Evolutionary conservation across 2,329 filamentous ascomycete genomes (phyloP).

Genomic region (Chaetomium globosum): DNA sequence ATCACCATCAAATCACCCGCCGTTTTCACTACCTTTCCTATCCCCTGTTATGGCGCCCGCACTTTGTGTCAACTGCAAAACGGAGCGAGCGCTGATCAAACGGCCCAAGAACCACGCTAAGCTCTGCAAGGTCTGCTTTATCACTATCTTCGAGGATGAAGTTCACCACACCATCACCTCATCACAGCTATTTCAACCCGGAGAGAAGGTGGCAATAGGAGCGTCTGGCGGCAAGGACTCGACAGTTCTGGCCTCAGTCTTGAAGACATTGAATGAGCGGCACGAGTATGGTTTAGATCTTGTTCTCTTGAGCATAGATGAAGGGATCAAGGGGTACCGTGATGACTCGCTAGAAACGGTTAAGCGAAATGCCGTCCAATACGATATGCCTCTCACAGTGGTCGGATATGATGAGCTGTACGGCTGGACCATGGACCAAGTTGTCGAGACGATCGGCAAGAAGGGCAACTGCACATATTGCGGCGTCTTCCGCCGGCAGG

Average conservation of each 20-base stretch:
- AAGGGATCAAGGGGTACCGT: conserved; percentile 94
- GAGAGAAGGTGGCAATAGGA: conserved; percentile 89
- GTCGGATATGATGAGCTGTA: conserved; percentile 93
- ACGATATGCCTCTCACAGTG: conserved; percentile 88
- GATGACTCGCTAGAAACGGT: conserved; percentile 97
- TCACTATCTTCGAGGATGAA: conserved; percentile 85
- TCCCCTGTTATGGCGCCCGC: conserved; percentile 68
- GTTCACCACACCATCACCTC: conserved; percentile 88
- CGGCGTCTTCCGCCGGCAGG: conserved; percentile 92
- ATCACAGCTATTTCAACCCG: conserved; percentile 76
- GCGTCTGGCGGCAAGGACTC: conserved; percentile 97
- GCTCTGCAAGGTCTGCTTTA: conserved; percentile 87
- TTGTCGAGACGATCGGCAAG: conserved; percentile 93
- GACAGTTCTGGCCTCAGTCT: conserved; percentile 88
- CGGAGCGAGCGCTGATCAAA: conserved; percentile 81
- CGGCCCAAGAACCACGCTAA: conserved; percentile 94
- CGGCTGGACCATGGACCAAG: conserved; percentile 99
- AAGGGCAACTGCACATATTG: conserved; percentile 99
- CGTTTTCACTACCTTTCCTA: background rate
- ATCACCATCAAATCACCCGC: background rate
- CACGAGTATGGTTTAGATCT: conserved; percentile 85
- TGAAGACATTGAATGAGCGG: conserved; percentile 91
- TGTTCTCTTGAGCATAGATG: conserved; percentile 87
- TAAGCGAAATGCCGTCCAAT: conserved; percentile 88
- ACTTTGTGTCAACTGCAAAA: conserved; percentile 74